Base-by-base conservation (phyloP, 1,139 yeast genomes). In the Keqinozyma sinolaborantium region DNA sequence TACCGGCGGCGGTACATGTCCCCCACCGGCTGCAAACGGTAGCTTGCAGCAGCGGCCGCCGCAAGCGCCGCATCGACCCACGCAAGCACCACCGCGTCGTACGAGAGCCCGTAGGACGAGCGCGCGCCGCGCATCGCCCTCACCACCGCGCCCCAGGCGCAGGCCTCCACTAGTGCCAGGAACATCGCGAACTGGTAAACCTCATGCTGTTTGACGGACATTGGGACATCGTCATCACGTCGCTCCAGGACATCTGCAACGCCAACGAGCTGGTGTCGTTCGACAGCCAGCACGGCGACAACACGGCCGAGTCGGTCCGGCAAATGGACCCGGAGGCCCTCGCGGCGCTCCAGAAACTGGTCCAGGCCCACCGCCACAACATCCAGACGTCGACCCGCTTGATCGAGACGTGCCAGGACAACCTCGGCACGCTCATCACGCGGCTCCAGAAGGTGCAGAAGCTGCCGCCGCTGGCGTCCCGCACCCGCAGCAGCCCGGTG, bases 161-260 rank as follows among this genome's bases (percentile, higher is more conserved):
- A 23, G 12, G 25, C 14, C 12, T 10, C 13, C 25, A 12, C 12
- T 18, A 18, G 21, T 18, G 21, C 21, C 21, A 18, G 21, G 7
- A 18, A 18, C 21, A 18, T 18, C 21, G 21, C 21, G 21, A 18
- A 18, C 9, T 18, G 9, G 21, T 10, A 7, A 18, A 18, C 10
- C 21, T 18, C 10, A 18, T 18, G 21, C 21, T 18, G 21, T 18
- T 18, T 18, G 21, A 18, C 21, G 80, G 84, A 1, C 73, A 77
- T 47, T 82, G 90, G 90, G 84, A 79, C 47, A 70, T 75, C 25
- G 78, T 79, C 5, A 63, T 78, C 10, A 70, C 85, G 5, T 77
- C 83, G 2, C 60, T 82, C 16, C 88, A 81, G 50, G 88, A 81
- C 44, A 69, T 79, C 11, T 77, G 79, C 52, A 79, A 74, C 41